These are phyloP conservation scores for Senna tora DNA, from an alignment of 306 rosid species.

Conservation along the genomic window DNA sequence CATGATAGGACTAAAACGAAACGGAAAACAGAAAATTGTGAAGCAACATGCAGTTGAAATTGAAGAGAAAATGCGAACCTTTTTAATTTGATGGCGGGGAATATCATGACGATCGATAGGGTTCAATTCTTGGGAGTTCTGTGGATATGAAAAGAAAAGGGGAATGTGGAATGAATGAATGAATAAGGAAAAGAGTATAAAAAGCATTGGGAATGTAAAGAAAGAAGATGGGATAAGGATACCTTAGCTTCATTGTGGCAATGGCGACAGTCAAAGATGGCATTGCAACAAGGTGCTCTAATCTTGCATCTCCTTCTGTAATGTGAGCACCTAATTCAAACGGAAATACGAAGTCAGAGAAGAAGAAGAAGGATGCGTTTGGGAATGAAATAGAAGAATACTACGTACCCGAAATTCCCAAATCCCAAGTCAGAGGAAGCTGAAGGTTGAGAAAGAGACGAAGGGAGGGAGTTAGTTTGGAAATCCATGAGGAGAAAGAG, in stretches of 20 bases:
- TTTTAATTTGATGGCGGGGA: constrained; percentile 67
- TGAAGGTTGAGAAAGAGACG: constrained; percentile 24
- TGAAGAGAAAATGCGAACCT: constrained; percentile 44
- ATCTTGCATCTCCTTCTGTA: constrained; percentile 77
- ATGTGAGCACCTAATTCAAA: constrained; percentile 58
- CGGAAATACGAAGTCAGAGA: background rate
- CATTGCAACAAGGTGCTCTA: constrained; percentile 72
- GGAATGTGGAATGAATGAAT: too few species aligned
- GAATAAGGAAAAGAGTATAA: too few species aligned
- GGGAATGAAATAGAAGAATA: background rate
- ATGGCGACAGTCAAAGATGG: constrained; percentile 69
- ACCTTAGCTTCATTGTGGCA: constrained; percentile 85
- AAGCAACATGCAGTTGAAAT: constrained; percentile 5
- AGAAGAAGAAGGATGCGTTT: too few species aligned
- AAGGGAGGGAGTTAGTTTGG: background rate
- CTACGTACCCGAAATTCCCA: constrained; percentile 58
- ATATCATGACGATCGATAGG: constrained; percentile 54
- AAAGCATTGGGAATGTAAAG: background rate
- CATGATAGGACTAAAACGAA: background rate
- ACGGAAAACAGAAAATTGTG: background rate
- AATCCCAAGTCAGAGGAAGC: constrained; percentile 26
- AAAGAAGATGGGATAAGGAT: background rate
- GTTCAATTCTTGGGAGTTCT: constrained; percentile 57
- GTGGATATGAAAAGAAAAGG: background rate
- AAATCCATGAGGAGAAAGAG: constrained; percentile 18